Base-by-base conservation (phyloP, 306 rosid species). In the Gynostemma pentaphyllum region DNA sequence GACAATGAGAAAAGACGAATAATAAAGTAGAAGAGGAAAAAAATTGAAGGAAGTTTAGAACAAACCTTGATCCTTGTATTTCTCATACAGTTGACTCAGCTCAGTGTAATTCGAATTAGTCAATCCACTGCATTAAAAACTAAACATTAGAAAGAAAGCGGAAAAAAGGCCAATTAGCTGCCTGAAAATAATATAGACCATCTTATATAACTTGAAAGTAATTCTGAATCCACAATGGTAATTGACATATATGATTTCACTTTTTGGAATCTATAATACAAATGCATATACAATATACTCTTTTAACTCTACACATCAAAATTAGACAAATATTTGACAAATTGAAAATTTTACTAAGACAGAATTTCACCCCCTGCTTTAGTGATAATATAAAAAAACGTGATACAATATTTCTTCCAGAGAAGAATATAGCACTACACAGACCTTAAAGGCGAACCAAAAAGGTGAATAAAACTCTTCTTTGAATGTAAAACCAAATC, bases 61-160 rank as follows among this genome's bases (percentile, higher is more conserved):
- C 66, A 55, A 66, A 92, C 99, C 99, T 78, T 88, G 88, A 45
- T 41, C 72, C 70, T 86, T 92, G 86, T 92, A 86, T 64, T 88
- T 86, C 41, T 78, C 96, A 54, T 92, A 92, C 85, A 92, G 9
- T 70, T 92, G 88, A 55, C 46, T 70, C 77, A 92, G 94, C 81
- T 92, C 96, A 2, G 99, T 88, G 85, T 92, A 92, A 74, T 92
- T 92, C 9, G 99, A 86, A 74, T 86, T 86, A 59, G 96, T 86
- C 88, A 92, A 84, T 74, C 99, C 99, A 88, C 99, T 88, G 85
- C 84, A 80, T 75, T 64, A 64, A 59, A 76, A 74, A 53, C 24
- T 2, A 22, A 64, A 47, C 47, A 44, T 67, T 46, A 75, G 62
- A 71, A 13, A 59, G 0, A 39, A 45, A 39, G 48, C 47, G 45